phyloP scores from a whole-genome alignment of 1,284 basidiomycete genomes.

The Fomitopsis schrenkii region DNA sequence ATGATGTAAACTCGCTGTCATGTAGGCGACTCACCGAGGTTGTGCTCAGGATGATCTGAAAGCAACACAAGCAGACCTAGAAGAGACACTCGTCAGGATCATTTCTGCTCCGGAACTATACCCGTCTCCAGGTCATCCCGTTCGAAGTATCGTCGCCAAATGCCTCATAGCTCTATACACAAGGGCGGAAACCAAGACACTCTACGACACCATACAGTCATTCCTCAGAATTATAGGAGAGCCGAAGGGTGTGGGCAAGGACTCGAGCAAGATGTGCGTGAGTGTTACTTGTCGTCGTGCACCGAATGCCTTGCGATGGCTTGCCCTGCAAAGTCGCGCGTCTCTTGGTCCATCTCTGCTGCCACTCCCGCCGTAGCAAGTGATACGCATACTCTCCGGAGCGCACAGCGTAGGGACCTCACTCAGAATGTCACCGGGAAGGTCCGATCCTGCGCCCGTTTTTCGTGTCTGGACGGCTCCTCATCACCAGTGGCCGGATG shows the following conservation, averaged over 20 bases:
- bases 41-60: conserved; percentile 59
- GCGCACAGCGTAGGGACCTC: too few species aligned
- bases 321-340: background rate
- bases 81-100: conserved; percentile 61
- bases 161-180: conserved; percentile 79
- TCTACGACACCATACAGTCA: conserved; percentile 86
- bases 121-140: conserved; percentile 80
- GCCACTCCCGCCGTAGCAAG: background rate
- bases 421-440: too few species aligned
- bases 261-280: conserved; percentile 64
- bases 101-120: conserved; percentile 57
- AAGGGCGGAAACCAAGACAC: conserved; percentile 75
- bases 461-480: too few species aligned
- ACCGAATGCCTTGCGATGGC: background rate
- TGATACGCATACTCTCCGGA: too few species aligned
- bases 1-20: conserved; percentile 6
- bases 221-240: conserved; percentile 75
- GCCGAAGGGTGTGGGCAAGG: conserved; percentile 61
- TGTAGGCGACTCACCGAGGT: background rate
- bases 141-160: conserved; percentile 77
- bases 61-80: conserved; percentile 53
- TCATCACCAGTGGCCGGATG: too few species aligned
- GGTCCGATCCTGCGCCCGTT: too few species aligned
- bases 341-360: background rate
- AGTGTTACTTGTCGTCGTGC: background rate